Conservation (phyloP, 495 filamentous ascomycete species). For the Hyaloscypha variabilis region DNA sequence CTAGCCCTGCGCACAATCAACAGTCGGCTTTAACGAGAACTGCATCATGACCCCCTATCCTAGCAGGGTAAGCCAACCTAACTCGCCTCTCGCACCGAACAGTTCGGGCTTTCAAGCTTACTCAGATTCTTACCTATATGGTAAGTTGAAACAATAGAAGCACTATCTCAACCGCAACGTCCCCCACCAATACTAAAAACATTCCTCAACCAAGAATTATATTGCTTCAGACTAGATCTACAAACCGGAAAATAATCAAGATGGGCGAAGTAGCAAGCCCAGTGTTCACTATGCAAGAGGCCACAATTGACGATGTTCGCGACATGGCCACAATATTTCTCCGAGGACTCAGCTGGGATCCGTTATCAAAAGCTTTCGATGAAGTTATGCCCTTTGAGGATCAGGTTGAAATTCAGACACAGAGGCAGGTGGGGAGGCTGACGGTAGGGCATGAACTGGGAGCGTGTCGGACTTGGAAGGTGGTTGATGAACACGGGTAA, state of each 20-base stretch:
- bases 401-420: neutral
- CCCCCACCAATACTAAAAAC: too few relatives aligned
- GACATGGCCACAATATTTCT: neutral
- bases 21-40: too few relatives aligned
- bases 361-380: neutral
- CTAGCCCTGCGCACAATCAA: too few relatives aligned
- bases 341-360: neutral
- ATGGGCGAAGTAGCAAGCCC: neutral
- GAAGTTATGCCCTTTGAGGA: neutral
- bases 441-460: neutral
- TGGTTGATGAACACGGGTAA: neutral
- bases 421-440: neutral
- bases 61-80: too few relatives aligned
- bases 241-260: neutral
- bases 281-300: neutral
- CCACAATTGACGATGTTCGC: neutral
- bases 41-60: too few relatives aligned
- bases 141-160: too few relatives aligned
- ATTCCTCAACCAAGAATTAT: too few relatives aligned
- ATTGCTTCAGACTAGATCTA: too few relatives aligned
- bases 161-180: too few relatives aligned
- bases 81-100: too few relatives aligned
- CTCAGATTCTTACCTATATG: too few relatives aligned
- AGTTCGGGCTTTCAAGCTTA: too few relatives aligned
- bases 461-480: neutral